These are phyloP conservation scores for Kingdonia uniflora DNA, from an alignment of 164 flowering plant species.

Conservation along the genomic window DNA sequence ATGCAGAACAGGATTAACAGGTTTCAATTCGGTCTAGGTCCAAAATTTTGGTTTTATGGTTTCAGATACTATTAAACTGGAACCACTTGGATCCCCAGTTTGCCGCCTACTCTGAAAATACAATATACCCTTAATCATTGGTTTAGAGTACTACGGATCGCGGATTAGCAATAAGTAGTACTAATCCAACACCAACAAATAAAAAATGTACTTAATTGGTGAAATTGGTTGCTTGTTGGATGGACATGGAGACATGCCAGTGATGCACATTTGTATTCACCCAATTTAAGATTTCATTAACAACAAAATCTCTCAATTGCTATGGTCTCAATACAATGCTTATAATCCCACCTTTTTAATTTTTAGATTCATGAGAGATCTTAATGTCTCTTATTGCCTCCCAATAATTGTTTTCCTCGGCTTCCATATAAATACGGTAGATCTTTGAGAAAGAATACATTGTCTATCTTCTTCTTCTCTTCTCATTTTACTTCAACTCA, in stretches of 20 bases:
- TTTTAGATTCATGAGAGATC: slow-evolving; percentile 1
- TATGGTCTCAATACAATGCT: slow-evolving; percentile 11
- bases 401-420: too few relatives aligned
- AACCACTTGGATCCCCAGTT: too few relatives aligned
- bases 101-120: too few relatives aligned
- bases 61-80: too few relatives aligned
- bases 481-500: too few relatives aligned
- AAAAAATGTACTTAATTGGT: neutral
- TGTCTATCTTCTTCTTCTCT: neutral
- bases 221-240: slow-evolving; percentile 5
- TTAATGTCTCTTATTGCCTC: too few relatives aligned
- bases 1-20: too few relatives aligned
- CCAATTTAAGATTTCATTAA: slow-evolving; percentile 4
- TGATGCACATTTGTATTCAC: slow-evolving; percentile 5
- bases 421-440: too few relatives aligned
- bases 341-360: slow-evolving; percentile 1
- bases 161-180: neutral
- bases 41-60: too few relatives aligned
- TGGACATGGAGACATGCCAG: slow-evolving; percentile 14
- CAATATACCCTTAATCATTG: neutral
- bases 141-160: neutral
- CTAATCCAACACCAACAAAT: neutral
- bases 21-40: too few relatives aligned
- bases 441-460: too few relatives aligned
- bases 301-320: slow-evolving; percentile 5